Evolutionary conservation across 805 yeast genomes (phyloP).

Genomic region (Grigorovia jiainica): DNA sequence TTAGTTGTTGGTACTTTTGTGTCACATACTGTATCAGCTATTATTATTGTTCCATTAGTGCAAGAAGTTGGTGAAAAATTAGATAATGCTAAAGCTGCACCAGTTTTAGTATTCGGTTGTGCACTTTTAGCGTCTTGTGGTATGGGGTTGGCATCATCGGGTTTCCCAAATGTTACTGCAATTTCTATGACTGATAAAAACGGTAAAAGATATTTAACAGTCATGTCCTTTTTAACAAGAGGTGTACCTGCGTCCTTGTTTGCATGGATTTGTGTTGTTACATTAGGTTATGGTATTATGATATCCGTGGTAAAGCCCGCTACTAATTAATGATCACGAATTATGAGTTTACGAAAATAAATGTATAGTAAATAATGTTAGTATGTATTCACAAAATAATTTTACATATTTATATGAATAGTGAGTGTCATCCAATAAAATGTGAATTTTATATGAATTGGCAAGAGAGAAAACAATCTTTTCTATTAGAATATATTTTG

Average conservation of each 20-base stretch:
- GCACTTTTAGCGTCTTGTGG: constrained; percentile 81
- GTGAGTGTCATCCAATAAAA: too few relatives aligned
- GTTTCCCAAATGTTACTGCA: constrained; percentile 98
- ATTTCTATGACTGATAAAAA: constrained; percentile 87
- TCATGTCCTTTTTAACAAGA: constrained; percentile 70
- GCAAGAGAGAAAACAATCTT: too few relatives aligned
- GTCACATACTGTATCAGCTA: constrained; percentile 93
- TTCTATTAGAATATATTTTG: too few relatives aligned
- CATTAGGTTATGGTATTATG: constrained; percentile 79
- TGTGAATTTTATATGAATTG: too few relatives aligned
- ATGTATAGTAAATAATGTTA: too few relatives aligned
- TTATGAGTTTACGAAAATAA: too few relatives aligned
- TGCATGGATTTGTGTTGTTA: constrained; percentile 60
- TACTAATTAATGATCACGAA: background rate
- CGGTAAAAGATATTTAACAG: constrained; percentile 81
- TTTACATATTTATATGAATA: too few relatives aligned
- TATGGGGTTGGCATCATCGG: constrained; percentile 95
- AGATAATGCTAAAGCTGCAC: constrained; percentile 62
- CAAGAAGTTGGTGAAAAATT: constrained; percentile 72
- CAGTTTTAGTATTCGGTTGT: constrained; percentile 32
- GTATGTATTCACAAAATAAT: too few relatives aligned
- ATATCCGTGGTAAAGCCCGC: constrained; percentile 23
- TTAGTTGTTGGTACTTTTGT: constrained; percentile 88
- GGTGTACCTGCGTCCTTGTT: constrained; percentile 85
- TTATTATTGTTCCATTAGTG: constrained; percentile 83